Evolutionary conservation across 2,329 filamentous ascomycete genomes (phyloP), one percentile per base, ranked within the genome.

Genomic region (Cytospora mali): DNA sequence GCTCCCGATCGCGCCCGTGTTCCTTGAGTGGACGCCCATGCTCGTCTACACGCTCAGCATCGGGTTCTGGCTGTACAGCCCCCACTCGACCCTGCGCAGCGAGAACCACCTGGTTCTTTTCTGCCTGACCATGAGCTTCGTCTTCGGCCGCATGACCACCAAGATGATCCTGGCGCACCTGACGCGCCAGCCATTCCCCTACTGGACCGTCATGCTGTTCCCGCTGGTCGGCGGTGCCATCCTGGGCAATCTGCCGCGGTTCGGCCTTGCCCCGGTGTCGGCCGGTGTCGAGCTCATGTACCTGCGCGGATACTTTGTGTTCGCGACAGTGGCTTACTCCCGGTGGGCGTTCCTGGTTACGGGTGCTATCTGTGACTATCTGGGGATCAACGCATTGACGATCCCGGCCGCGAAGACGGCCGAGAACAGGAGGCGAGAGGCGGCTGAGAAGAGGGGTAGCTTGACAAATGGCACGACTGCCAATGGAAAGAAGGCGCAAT

Each of bases 111-210:
- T 99, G 1, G 88, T 96, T 13, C 85, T 98, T 53, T 96, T 97
- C 76, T 97, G 93, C 79, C 78, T 96, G 64, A 96, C 92, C 64
- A 90, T 98, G 82, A 91, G 92, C n/a, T 93, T 98, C 71, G 95
- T 97, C 64, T 98, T 99, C 75, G 95, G 95, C 39, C 90, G 95
- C 69, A 93, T 99, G 89, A 98, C 95, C 0, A 99, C 95, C 46
- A 99, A 98, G 81, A 98, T 98, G 76, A 99, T 99, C 73, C 87
- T 99, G 21, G 94, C 95, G 3, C 95, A 99, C 76, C 82, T 99
- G 57, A 95, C 95, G 2, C 87, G 87, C 66, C 95, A 98, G 75
- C 91, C 94, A 4, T 99, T 98, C 77, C 95, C 95, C 1, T 96
- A 91, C 83, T 98, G 93, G 93, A 98, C 95, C 13, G 84, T 95